Evolutionary conservation across 2,329 filamentous ascomycete genomes (phyloP).

Genomic region (Alternaria tenuissima): DNA sequence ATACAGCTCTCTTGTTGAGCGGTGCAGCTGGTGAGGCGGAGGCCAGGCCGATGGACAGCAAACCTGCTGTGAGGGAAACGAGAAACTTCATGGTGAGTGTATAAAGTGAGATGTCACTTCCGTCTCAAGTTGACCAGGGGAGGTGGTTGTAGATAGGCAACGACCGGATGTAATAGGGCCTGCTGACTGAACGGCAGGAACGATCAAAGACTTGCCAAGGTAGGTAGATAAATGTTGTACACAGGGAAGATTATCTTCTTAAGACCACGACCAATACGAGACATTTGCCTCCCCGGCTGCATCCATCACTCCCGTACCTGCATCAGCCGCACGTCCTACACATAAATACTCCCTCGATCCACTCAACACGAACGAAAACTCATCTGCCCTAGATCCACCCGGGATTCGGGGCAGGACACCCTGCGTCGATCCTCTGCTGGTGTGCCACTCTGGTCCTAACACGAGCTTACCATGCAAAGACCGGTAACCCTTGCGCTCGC

Average conservation of each 20-base stretch:
- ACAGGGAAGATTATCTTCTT: conserved; percentile 6
- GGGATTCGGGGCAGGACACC: background rate
- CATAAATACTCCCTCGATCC: background rate
- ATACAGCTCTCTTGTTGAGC: conserved; percentile 41
- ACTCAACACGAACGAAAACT: conserved; percentile 13
- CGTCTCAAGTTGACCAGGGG: background rate
- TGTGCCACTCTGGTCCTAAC: conserved; percentile 9
- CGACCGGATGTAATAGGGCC: background rate
- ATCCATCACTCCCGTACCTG: conserved; percentile 14
- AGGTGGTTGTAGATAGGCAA: background rate
- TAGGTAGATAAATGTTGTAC: background rate
- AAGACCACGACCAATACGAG: conserved; percentile 9
- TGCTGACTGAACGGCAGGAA: background rate
- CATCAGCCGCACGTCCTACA: conserved; percentile 6
- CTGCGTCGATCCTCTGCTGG: conserved; percentile 12
- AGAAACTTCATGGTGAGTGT: conserved; percentile 28
- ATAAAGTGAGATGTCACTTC: background rate
- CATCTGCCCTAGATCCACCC: conserved; percentile 8
- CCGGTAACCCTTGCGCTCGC: background rate
- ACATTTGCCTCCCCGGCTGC: background rate
- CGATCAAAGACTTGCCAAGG: background rate
- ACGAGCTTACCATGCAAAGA: conserved; percentile 19
- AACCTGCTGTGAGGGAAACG: conserved; percentile 25
- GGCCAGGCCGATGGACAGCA: conserved; percentile 30
- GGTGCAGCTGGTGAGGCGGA: conserved; percentile 19